These are phyloP conservation scores for Melaleuca alternifolia DNA, from an alignment of 345 rosid genomes.

Conservation along the genomic window DNA sequence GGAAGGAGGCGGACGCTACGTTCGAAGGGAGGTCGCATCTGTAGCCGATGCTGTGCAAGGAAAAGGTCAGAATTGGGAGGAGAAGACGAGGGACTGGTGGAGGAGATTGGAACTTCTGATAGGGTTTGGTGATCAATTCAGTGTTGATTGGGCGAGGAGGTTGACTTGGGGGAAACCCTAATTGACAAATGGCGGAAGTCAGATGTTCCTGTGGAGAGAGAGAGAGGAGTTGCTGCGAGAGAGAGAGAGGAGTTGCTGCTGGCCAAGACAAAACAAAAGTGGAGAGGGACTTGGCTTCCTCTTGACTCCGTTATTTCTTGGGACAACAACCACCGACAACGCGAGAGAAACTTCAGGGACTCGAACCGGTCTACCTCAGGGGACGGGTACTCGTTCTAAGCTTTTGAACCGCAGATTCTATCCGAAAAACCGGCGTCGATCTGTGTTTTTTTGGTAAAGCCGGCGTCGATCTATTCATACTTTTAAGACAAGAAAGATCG, in stretches of 20 bases:
- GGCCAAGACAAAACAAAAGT: neutral
- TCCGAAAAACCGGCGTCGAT: too few relatives aligned
- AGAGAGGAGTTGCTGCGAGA: neutral
- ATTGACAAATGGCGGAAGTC: neutral
- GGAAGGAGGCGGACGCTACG: neutral
- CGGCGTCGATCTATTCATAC: too few relatives aligned
- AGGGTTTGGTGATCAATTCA: neutral
- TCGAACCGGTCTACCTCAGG: too few relatives aligned
- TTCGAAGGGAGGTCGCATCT: neutral
- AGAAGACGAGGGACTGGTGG: neutral
- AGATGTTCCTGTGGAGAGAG: neutral
- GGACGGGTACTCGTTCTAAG: too few relatives aligned
- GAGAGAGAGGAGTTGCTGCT: neutral
- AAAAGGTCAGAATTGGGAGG: neutral
- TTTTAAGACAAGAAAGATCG: too few relatives aligned
- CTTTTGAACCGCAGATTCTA: too few relatives aligned
- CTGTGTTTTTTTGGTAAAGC: too few relatives aligned
- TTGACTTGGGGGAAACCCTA: neutral
- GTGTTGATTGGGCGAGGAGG: neutral
- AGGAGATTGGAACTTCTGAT: neutral
- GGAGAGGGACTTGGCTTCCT: neutral
- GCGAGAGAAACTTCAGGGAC: too few relatives aligned
- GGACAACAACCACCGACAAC: neutral
- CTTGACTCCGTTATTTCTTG: neutral
- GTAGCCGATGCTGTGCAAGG: neutral